Conservation (phyloP, 2,329 filamentous ascomycete genomes). For the Alternaria sp. region DNA sequence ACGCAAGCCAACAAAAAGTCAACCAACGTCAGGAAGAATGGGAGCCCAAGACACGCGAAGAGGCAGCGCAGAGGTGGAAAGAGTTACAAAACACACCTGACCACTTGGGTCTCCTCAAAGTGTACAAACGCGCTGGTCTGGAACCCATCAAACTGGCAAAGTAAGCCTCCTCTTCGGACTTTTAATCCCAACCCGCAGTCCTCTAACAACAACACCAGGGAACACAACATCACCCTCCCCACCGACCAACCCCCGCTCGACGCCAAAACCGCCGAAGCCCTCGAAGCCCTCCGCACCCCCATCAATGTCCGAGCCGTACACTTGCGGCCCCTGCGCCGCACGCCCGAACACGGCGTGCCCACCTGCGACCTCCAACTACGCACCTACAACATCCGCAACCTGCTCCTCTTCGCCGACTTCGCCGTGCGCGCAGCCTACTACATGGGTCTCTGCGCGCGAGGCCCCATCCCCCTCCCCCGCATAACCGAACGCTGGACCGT, state of each 20-base stretch:
- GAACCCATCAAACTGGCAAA: constrained; percentile 46
- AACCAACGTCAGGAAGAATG: constrained; percentile 24
- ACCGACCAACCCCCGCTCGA: constrained; percentile 38
- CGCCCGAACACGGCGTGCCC: constrained; percentile 76
- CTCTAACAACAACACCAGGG: constrained; percentile 16
- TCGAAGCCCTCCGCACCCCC: constrained; percentile 56
- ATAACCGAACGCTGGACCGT: constrained; percentile 96
- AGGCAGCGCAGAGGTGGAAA: constrained; percentile 38
- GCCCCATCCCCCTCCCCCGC: constrained; percentile 83
- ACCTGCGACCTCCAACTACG: constrained; percentile 91
- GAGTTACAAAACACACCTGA: constrained; percentile 40
- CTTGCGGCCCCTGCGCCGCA: constrained; percentile 79
- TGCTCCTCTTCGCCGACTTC: constrained; percentile 95
- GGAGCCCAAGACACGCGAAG: constrained; percentile 40
- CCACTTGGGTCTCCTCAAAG: constrained; percentile 35
- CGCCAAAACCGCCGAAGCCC: constrained; percentile 35
- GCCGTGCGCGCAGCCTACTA: constrained; percentile 94
- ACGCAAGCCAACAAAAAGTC: constrained; percentile 31
- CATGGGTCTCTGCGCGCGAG: constrained; percentile 82
- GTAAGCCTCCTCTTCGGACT: constrained; percentile 17
- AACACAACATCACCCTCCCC: constrained; percentile 41
- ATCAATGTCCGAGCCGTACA: constrained; percentile 85
- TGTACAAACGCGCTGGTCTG: constrained; percentile 42
- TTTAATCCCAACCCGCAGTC: neutral
- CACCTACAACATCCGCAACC: constrained; percentile 86